These are phyloP conservation scores for Myriosclerotinia duriaeana DNA, from an alignment of 2,329 filamentous ascomycete species.

Conservation along the genomic window DNA sequence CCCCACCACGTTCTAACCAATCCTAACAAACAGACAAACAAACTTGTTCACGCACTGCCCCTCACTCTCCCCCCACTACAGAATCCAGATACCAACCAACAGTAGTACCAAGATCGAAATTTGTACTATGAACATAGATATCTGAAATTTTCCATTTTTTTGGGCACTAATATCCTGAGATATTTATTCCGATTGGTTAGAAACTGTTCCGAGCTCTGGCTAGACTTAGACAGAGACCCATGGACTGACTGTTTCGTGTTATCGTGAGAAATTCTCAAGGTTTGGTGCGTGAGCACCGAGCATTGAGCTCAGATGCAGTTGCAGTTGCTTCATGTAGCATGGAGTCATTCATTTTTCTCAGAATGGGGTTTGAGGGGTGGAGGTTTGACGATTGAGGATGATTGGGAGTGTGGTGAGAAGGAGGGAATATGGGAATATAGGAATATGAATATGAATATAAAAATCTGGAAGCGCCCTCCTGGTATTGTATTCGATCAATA, in stretches of 20 bases:
- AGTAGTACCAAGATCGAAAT: slow-evolving; percentile 4
- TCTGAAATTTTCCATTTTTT: background rate
- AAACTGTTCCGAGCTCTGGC: background rate
- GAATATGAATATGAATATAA: background rate
- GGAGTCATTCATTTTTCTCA: slow-evolving; percentile 1
- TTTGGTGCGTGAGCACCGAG: background rate
- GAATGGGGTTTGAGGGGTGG: background rate
- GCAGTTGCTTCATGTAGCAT: slow-evolving; percentile 6
- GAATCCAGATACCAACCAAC: too few relatives aligned
- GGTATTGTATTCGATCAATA: background rate
- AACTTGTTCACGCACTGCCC: slow-evolving; percentile 2
- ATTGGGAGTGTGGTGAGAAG: background rate
- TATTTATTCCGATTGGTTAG: background rate
- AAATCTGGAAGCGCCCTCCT: background rate
- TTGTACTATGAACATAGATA: slow-evolving; percentile 6
- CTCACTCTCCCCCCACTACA: background rate
- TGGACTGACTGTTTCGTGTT: background rate
- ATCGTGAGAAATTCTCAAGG: too few relatives aligned
- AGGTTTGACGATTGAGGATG: too few relatives aligned
- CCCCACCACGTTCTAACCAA: too few relatives aligned
- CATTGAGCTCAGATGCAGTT: background rate
- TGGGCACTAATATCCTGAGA: background rate
- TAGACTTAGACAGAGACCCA: too few relatives aligned
- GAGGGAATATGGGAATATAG: background rate
- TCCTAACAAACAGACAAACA: background rate